phyloP scores from a whole-genome alignment of 2,329 filamentous ascomycete species.

The Epichloe typhina region DNA sequence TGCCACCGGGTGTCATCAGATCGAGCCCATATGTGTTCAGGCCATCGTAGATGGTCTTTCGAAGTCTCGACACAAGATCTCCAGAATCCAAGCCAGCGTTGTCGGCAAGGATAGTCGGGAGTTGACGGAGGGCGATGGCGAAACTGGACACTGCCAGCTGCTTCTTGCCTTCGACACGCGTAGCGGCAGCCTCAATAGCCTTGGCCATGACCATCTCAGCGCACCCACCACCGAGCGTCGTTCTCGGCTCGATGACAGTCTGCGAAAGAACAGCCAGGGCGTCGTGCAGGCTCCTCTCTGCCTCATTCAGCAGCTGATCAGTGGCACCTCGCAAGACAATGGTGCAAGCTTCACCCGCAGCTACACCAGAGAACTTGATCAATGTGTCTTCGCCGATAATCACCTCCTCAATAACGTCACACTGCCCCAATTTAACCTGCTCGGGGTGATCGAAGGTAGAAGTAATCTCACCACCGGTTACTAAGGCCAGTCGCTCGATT shows the following conservation, averaged over 20 bases:
- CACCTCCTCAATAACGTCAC: constrained; percentile 91
- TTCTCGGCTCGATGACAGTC: constrained; percentile 86
- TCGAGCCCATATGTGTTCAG: constrained; percentile 88
- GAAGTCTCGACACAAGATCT: constrained; percentile 79
- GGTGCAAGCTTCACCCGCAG: constrained; percentile 87
- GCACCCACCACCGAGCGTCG: constrained; percentile 87
- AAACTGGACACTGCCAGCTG: constrained; percentile 87
- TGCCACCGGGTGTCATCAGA: constrained; percentile 75
- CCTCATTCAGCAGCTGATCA: constrained; percentile 92
- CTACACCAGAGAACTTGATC: constrained; percentile 94
- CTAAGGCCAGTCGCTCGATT: constrained; percentile 85
- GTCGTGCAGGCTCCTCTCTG: constrained; percentile 90
- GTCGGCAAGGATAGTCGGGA: constrained; percentile 93
- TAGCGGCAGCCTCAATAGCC: constrained; percentile 85
- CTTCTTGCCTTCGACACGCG: constrained; percentile 93
- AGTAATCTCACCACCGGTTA: constrained; percentile 93
- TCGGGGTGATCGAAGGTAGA: constrained; percentile 98
- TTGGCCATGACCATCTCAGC: constrained; percentile 99
- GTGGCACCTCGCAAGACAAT: constrained; percentile 93
- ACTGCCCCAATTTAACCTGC: constrained; percentile 88
- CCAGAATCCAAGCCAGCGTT: constrained; percentile 94
- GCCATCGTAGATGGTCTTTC: constrained; percentile 90
- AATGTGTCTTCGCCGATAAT: constrained; percentile 97
- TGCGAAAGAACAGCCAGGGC: constrained; percentile 92
- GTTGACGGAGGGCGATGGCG: constrained; percentile 74